Evolutionary conservation across 2,329 filamentous ascomycete genomes (phyloP).

Genomic region (Periglandula ipomoeae): DNA sequence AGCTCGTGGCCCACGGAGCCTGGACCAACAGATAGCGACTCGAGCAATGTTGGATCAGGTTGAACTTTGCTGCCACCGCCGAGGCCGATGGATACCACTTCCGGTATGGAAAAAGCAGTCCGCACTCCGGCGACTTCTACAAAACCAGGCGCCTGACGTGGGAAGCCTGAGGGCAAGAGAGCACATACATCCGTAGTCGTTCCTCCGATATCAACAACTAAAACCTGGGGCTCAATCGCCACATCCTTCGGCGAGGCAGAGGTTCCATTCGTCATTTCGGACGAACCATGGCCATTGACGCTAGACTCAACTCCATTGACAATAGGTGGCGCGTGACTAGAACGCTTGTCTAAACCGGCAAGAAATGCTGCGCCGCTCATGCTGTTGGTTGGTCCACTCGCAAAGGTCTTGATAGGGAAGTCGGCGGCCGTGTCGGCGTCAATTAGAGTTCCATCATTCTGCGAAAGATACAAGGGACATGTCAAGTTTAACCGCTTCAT

Average conservation of each 20-base stretch:
- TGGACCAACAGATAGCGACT: constrained; percentile 39
- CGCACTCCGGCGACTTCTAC: constrained; percentile 49
- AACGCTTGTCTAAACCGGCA: constrained; percentile 31
- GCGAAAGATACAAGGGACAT: constrained; percentile 39
- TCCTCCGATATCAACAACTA: constrained; percentile 52
- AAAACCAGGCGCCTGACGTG: constrained; percentile 48
- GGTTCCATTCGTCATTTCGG: not conserved
- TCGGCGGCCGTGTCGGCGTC: constrained; percentile 36
- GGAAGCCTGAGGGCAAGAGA: constrained; percentile 48
- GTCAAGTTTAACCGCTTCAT: constrained; percentile 31
- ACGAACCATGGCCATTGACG: constrained; percentile 1
- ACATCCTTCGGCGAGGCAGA: not conserved
- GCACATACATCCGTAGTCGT: constrained; percentile 53
- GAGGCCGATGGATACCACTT: constrained; percentile 46
- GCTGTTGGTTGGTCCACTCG: constrained; percentile 45
- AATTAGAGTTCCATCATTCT: constrained; percentile 45
- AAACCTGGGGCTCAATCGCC: constrained; percentile 20
- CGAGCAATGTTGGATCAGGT: constrained; percentile 16
- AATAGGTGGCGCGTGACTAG: not conserved
- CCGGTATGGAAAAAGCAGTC: constrained; percentile 49
- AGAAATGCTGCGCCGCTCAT: constrained; percentile 45
- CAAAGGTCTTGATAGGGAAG: constrained; percentile 43
- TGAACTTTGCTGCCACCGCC: constrained; percentile 39
- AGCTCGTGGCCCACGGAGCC: constrained; percentile 46
- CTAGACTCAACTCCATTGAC: not conserved